These are phyloP conservation scores for Plasmopara halstedii DNA, from an alignment of 352 stramenopile species.

Conservation along the genomic window DNA sequence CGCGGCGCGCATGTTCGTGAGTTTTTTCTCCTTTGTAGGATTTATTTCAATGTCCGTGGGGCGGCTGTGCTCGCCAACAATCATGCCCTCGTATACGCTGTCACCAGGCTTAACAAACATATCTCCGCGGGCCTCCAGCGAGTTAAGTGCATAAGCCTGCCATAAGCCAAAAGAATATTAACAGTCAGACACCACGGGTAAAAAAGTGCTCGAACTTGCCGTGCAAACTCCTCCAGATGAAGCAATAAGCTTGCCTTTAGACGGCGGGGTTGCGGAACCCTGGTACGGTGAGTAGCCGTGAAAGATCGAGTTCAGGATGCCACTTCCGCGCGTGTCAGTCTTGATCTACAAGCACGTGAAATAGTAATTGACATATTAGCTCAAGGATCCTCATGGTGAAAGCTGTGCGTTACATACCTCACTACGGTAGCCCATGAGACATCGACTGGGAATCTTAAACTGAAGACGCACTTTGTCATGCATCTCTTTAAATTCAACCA, in stretches of 20 bases:
- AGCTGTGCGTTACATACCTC: constrained; percentile 34
- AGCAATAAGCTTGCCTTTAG: constrained; percentile 81
- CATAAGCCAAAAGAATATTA: background rate
- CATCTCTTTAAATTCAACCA: constrained; percentile 88
- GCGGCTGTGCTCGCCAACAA: constrained; percentile 96
- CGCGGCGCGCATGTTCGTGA: constrained; percentile 94
- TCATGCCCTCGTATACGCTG: constrained; percentile 96
- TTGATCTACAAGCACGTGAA: constrained; percentile 73
- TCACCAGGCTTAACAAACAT: constrained; percentile 95
- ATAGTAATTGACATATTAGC: constrained; percentile 1
- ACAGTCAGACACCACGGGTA: background rate
- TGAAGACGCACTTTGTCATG: constrained; percentile 90
- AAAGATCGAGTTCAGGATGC: constrained; percentile 96
- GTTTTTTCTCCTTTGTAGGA: constrained; percentile 95
- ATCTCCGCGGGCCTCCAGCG: constrained; percentile 89
- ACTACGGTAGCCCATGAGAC: constrained; percentile 94
- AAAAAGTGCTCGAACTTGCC: constrained; percentile 15
- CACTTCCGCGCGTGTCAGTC: constrained; percentile 92
- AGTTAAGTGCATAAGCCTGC: constrained; percentile 89
- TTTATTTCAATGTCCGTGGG: constrained; percentile 96
- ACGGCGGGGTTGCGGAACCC: constrained; percentile 56
- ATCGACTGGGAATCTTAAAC: constrained; percentile 95
- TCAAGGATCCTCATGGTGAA: background rate
- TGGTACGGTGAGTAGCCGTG: constrained; percentile 90
- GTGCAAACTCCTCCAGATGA: constrained; percentile 63